Conservation (phyloP, 352 stramenopile species). For the Thalassiosira exigua region DNA sequence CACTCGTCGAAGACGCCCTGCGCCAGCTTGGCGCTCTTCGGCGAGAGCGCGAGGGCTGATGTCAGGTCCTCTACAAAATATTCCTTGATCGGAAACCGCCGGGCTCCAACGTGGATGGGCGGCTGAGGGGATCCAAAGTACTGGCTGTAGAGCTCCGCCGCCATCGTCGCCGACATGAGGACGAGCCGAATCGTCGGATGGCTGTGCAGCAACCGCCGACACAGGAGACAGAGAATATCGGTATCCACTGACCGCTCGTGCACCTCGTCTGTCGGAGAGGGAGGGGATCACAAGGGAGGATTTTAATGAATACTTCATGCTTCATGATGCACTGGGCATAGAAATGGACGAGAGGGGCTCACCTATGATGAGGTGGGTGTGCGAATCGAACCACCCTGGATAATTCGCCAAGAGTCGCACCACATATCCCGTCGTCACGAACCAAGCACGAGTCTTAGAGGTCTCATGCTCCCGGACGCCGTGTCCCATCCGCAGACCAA, state of each 20-base stretch:
- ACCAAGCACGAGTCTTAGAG: conserved; percentile 90
- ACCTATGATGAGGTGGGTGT: conserved; percentile 96
- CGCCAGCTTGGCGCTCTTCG: conserved; percentile 50
- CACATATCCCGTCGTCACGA: conserved; percentile 97
- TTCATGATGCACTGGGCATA: too few relatives aligned
- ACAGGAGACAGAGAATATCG: conserved; percentile 93
- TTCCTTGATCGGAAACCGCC: conserved; percentile 84
- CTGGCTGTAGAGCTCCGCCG: conserved; percentile 88
- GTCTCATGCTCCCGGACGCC: conserved; percentile 83
- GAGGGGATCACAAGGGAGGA: too few relatives aligned
- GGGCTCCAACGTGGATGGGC: conserved; percentile 84
- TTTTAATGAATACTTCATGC: too few relatives aligned
- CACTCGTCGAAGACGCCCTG: conserved; percentile 59
- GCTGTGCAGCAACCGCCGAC: conserved; percentile 83
- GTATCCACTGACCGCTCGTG: conserved; percentile 90
- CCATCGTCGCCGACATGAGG: conserved; percentile 97
- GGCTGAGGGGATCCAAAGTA: conserved; percentile 79
- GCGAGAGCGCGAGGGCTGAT: conserved; percentile 49
- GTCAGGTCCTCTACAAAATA: conserved; percentile 82
- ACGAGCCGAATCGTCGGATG: conserved; percentile 86
- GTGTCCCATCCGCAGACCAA: conserved; percentile 87
- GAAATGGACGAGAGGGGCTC: too few relatives aligned
- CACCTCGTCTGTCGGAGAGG: too few relatives aligned
- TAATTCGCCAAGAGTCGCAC: conserved; percentile 94
- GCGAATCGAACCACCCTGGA: conserved; percentile 86